These are phyloP conservation scores for Vaccinium macrocarpon DNA, from an alignment of 148 eudicot genomes.

Conservation along the genomic window DNA sequence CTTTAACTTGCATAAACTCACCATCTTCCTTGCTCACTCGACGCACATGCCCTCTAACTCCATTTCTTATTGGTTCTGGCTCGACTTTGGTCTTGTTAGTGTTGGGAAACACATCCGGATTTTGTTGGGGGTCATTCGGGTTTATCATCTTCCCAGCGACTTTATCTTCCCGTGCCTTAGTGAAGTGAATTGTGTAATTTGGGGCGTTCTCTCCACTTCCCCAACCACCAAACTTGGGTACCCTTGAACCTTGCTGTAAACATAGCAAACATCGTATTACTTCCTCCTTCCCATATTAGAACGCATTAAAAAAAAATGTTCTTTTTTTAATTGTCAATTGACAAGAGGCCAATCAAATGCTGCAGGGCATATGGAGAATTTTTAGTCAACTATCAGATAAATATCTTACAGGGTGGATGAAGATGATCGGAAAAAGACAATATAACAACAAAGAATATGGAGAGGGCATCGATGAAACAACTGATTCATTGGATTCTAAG, in stretches of 20 bases:
- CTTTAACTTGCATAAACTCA: too few species aligned
- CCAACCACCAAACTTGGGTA: slow-evolving; percentile 57
- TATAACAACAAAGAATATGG: too few species aligned
- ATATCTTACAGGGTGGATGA: too few species aligned
- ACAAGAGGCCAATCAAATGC: neutral
- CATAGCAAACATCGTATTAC: neutral
- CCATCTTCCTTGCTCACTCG: slow-evolving; percentile 15
- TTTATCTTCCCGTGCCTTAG: slow-evolving; percentile 39
- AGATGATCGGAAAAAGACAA: too few species aligned
- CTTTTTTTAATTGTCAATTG: too few species aligned
- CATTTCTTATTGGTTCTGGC: slow-evolving; percentile 17
- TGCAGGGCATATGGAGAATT: neutral
- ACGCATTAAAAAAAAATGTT: too few species aligned
- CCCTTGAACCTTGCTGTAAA: slow-evolving; percentile 24
- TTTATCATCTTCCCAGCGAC: slow-evolving; percentile 46
- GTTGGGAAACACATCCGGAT: slow-evolving; percentile 33
- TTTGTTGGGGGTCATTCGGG: slow-evolving; percentile 52
- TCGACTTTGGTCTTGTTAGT: slow-evolving; percentile 5
- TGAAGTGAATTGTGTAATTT: slow-evolving; percentile 46
- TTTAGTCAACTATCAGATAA: too few species aligned
- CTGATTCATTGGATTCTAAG: too few species aligned
- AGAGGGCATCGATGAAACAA: too few species aligned
- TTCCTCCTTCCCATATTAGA: neutral
- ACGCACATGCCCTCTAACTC: slow-evolving; percentile 20
- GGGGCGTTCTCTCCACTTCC: slow-evolving; percentile 41